Percentiles rank a stretch among this genome's conserved stretches.
phyloP scores from a whole-genome alignment of 2,329 filamentous ascomycete genomes.

The Diplodia corticola region DNA sequence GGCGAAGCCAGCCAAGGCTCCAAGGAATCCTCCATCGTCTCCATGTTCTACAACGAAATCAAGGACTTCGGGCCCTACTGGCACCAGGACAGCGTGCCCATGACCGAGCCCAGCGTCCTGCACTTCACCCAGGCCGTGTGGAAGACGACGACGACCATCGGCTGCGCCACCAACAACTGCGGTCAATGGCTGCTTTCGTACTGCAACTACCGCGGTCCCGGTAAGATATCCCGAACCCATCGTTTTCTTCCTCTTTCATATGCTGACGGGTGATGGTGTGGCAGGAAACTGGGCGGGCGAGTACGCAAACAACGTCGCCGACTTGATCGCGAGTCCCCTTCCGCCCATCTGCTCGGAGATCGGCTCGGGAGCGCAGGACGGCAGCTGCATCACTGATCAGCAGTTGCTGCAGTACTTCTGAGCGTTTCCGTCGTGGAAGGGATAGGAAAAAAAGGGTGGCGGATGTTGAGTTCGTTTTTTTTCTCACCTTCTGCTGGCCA shows the following conservation, averaged over 20 bases:
- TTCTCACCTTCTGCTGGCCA: background rate
- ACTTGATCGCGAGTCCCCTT: background rate
- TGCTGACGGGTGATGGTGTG: slow-evolving; percentile 50
- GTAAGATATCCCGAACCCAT: slow-evolving; percentile 52
- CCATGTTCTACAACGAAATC: slow-evolving; percentile 30
- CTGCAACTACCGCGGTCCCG: slow-evolving; percentile 80
- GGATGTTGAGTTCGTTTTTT: background rate
- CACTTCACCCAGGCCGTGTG: slow-evolving; percentile 42
- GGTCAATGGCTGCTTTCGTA: slow-evolving; percentile 60
- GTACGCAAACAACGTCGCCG: slow-evolving; percentile 55
- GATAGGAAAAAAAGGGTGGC: background rate
- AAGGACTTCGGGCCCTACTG: slow-evolving; percentile 30
- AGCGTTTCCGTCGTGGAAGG: too few relatives aligned
- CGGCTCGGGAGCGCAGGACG: background rate
- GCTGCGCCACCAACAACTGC: slow-evolving; percentile 33
- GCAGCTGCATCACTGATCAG: slow-evolving; percentile 6
- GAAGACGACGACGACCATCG: slow-evolving; percentile 41
- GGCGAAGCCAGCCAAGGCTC: slow-evolving; percentile 70
- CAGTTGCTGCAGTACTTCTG: slow-evolving; percentile 1
- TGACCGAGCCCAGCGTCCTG: slow-evolving; percentile 31
- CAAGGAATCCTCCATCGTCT: slow-evolving; percentile 52
- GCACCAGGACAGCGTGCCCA: background rate
- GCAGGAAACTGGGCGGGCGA: slow-evolving; percentile 57
- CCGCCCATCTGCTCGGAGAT: slow-evolving; percentile 19
- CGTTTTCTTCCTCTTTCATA: too few relatives aligned